A percentile compares a stretch with the other conserved stretches of the same genome.
These are phyloP conservation scores for Saxophila tyrrhenica DNA, from an alignment of 495 filamentous ascomycete species.

Conservation along the genomic window DNA sequence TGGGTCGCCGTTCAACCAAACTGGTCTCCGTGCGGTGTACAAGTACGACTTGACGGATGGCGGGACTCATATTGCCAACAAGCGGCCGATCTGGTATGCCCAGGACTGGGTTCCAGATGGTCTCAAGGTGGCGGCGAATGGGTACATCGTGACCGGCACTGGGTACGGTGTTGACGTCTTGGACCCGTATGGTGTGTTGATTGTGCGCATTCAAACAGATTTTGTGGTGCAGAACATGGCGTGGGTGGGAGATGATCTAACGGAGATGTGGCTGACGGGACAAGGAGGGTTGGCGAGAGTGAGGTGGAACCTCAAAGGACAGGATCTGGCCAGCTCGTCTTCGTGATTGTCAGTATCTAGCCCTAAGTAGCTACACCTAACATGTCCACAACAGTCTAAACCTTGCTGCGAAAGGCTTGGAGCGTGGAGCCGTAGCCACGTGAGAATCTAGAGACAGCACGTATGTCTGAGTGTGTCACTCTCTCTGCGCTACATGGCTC, in stretches of 20 bases:
- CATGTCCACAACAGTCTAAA: too few species aligned
- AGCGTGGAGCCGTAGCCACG: too few species aligned
- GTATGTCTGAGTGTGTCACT: too few species aligned
- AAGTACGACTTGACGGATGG: slow-evolving; percentile 26
- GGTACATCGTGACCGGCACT: slow-evolving; percentile 20
- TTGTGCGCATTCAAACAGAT: slow-evolving; percentile 19
- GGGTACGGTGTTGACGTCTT: slow-evolving; percentile 22
- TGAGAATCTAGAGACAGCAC: too few species aligned
- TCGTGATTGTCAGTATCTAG: too few species aligned
- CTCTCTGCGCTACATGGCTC: too few species aligned
- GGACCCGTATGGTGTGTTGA: slow-evolving; percentile 17
- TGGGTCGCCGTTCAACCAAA: slow-evolving; percentile 10
- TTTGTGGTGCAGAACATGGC: slow-evolving; percentile 25
- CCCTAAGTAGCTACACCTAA: too few species aligned
- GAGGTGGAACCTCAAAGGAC: slow-evolving; percentile 5
- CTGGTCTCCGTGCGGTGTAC: slow-evolving; percentile 8
- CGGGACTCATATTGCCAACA: slow-evolving; percentile 21
- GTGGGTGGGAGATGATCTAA: slow-evolving; percentile 9
- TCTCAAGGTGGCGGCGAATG: slow-evolving; percentile 22
- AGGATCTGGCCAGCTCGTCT: slow-evolving; percentile 7
- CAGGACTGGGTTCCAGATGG: slow-evolving; percentile 21
- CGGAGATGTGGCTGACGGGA: slow-evolving; percentile 14
- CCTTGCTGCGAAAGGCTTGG: too few species aligned
- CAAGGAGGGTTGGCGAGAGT: slow-evolving; percentile 12
- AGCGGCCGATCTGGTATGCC: slow-evolving; percentile 9